These are phyloP conservation scores for Pseudogymnoascus sp. DNA, from an alignment of 2,329 filamentous ascomycete species.

Conservation along the genomic window DNA sequence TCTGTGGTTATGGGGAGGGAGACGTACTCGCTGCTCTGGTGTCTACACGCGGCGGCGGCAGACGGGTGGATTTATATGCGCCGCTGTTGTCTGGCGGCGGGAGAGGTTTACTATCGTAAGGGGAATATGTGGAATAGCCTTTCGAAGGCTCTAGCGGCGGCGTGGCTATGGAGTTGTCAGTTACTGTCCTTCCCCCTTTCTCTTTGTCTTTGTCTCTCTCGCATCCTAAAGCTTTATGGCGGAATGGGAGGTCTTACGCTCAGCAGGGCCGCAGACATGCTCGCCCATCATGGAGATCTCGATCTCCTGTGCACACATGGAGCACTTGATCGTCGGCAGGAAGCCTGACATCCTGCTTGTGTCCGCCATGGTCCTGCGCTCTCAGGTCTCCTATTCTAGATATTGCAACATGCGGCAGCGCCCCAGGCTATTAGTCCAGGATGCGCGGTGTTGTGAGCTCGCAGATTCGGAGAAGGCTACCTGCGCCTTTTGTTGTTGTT, in stretches of 20 bases:
- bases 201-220: not conserved
- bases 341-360: constrained; percentile 49
- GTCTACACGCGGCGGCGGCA: constrained; percentile 41
- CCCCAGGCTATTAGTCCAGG: not conserved
- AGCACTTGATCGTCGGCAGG: constrained; percentile 82
- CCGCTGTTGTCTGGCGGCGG: not conserved
- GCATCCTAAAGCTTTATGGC: not conserved
- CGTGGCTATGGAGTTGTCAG: constrained; percentile 20
- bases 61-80: not conserved
- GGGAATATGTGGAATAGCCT: constrained; percentile 17
- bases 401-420: not conserved
- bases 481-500: not conserved
- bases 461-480: not conserved
- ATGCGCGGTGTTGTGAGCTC: not conserved
- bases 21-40: constrained; percentile 45
- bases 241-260: constrained; percentile 30
- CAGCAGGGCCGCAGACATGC: constrained; percentile 57
- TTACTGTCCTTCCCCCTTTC: constrained; percentile 10
- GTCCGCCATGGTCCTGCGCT: constrained; percentile 27
- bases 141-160: constrained; percentile 23
- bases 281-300: constrained; percentile 82
- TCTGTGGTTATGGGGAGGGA: constrained; percentile 6
- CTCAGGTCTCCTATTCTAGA: not conserved
- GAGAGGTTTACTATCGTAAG: not conserved
- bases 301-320: constrained; percentile 67